These are phyloP conservation scores for Epichloe festucae DNA, from an alignment of 2,329 filamentous ascomycete genomes.

Conservation along the genomic window DNA sequence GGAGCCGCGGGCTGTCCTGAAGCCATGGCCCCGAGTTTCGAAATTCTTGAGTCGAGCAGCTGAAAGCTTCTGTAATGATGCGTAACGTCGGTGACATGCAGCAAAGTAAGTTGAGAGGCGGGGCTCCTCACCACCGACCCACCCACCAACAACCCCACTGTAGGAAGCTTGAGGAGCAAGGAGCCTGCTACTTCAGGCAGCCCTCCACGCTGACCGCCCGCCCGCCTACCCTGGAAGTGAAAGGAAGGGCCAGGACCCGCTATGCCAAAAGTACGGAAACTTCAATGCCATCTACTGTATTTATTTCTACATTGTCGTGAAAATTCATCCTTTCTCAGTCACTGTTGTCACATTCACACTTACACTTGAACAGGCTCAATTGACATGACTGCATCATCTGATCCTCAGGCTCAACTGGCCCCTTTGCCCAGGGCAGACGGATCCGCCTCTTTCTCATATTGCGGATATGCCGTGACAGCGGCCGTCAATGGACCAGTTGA, in stretches of 20 bases:
- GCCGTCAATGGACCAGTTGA: slow-evolving; percentile 91
- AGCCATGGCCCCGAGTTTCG: slow-evolving; percentile 11
- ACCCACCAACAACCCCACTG: not conserved
- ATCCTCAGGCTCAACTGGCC: slow-evolving; percentile 40
- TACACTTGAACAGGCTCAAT: slow-evolving; percentile 4
- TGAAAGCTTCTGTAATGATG: not conserved
- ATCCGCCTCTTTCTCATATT: slow-evolving; percentile 62
- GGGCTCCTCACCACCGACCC: too few relatives aligned
- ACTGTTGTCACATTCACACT: not conserved
- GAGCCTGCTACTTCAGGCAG: too few relatives aligned
- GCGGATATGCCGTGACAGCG: slow-evolving; percentile 69
- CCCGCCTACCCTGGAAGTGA: too few relatives aligned
- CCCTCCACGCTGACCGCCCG: too few relatives aligned
- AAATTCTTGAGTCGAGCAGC: not conserved
- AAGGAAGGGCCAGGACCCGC: not conserved
- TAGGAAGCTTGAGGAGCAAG: too few relatives aligned
- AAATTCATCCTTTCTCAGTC: not conserved
- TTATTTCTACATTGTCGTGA: not conserved
- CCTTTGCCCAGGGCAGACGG: slow-evolving; percentile 62
- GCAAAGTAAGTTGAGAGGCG: not conserved
- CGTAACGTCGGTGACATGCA: not conserved
- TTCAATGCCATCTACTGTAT: too few relatives aligned
- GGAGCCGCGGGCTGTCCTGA: slow-evolving; percentile 7
- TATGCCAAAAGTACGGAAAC: not conserved
- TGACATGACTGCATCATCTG: slow-evolving; percentile 31